phyloP scores from a whole-genome alignment of 2,329 filamentous ascomycete species.

The Aureobasidium pullulans region DNA sequence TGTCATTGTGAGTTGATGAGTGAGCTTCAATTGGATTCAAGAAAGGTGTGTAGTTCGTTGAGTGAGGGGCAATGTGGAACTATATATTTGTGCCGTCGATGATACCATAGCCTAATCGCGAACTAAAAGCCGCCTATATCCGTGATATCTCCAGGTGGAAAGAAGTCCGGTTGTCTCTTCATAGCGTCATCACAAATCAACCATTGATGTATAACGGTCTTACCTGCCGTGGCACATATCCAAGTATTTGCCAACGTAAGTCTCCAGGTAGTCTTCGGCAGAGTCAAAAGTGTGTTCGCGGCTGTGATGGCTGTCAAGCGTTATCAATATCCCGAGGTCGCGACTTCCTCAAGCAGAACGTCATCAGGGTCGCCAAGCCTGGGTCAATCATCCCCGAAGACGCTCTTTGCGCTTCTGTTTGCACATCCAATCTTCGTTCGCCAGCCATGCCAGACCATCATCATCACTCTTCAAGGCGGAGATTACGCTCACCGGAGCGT shows the following conservation, averaged over 20 bases:
- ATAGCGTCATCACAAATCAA: background rate
- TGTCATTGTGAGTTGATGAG: slow-evolving; percentile 18
- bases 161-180: background rate
- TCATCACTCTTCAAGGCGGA: slow-evolving; percentile 1
- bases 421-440: background rate
- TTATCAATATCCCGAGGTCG: background rate
- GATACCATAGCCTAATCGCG: slow-evolving; percentile 4
- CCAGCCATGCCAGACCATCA: slow-evolving; percentile 1
- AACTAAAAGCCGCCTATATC: background rate
- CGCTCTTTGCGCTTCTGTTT: background rate
- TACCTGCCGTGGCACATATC: too few relatives aligned
- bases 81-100: slow-evolving; percentile 3
- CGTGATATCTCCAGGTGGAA: background rate
- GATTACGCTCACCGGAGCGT: background rate
- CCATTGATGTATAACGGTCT: too few relatives aligned
- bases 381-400: background rate
- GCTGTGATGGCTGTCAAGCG: background rate
- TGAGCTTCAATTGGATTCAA: background rate
- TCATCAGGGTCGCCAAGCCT: slow-evolving; percentile 2
- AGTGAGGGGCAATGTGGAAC: background rate
- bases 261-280: too few relatives aligned
- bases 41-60: background rate
- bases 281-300: too few relatives aligned
- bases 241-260: too few relatives aligned
- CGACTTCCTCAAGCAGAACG: background rate